Percentiles rank a stretch among this genome's conserved stretches.
Evolutionary conservation across 164 flowering plant species (phyloP).

Genomic region (Stephania yunnanensis): DNA sequence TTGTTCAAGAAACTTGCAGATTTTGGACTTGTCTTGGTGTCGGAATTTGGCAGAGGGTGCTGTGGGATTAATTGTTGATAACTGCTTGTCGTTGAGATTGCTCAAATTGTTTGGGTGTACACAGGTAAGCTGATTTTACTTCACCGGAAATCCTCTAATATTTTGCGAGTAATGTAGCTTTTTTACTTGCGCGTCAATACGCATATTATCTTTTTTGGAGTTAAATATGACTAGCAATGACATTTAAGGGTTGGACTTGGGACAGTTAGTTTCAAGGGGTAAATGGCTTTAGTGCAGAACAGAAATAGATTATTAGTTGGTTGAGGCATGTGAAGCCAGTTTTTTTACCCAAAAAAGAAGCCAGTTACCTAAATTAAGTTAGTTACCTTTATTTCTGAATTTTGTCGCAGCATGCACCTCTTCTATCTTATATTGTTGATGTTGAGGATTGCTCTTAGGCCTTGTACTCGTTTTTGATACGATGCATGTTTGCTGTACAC

Average conservation of each 20-base stretch:
- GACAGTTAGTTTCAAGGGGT: not conserved
- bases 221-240: no score
- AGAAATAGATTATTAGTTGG: not conserved
- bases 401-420: not conserved
- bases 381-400: no score
- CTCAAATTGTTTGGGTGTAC: constrained; percentile 85
- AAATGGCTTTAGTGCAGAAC: no score
- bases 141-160: not conserved
- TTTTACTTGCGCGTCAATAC: not conserved
- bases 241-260: not conserved
- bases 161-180: not conserved
- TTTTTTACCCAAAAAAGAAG: no score
- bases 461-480: not conserved
- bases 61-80: constrained; percentile 76
- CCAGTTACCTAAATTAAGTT: no score
- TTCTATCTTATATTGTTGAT: not conserved
- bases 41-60: constrained; percentile 62
- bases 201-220: no score
- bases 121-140: constrained; percentile 49
- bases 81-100: constrained; percentile 49
- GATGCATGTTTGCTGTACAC: not conserved
- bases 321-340: not conserved
- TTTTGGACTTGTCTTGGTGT: constrained; percentile 77
- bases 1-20: constrained; percentile 38
- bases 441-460: not conserved